These are phyloP conservation scores for Spathaspora passalidarum DNA, from an alignment of 805 yeast genomes.

Conservation along the genomic window DNA sequence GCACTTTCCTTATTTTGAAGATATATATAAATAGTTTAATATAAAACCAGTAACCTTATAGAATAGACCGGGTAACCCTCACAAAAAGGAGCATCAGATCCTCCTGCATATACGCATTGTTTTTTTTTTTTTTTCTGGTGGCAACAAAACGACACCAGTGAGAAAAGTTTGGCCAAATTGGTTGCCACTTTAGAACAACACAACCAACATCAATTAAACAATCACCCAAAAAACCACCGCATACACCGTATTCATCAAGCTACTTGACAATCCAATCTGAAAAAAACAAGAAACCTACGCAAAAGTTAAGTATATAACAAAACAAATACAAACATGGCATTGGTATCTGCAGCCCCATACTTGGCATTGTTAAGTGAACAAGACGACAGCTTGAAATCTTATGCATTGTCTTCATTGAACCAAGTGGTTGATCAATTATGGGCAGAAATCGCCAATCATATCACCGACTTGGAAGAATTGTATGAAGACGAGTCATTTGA, in stretches of 20 bases:
- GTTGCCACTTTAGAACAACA: not conserved
- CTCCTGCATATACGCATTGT: not conserved
- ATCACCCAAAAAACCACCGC: too few relatives aligned
- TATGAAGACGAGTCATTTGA: slow-evolving; percentile 81
- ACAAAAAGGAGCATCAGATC: not conserved
- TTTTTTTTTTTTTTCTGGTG: not conserved
- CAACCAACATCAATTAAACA: too few relatives aligned
- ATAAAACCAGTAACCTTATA: not conserved
- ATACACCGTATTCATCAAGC: not conserved
- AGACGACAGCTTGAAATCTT: slow-evolving; percentile 71
- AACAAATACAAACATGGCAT: slow-evolving; percentile 44
- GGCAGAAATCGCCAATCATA: slow-evolving; percentile 94
- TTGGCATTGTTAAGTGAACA: slow-evolving; percentile 85
- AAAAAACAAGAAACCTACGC: not conserved
- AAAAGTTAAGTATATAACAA: not conserved
- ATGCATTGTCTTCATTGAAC: slow-evolving; percentile 82
- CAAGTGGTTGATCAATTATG: slow-evolving; percentile 85
- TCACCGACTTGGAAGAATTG: slow-evolving; percentile 84
- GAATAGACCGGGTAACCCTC: slow-evolving; percentile 1
- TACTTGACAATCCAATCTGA: too few relatives aligned
- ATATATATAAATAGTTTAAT: not conserved
- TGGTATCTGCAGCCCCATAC: slow-evolving; percentile 87
- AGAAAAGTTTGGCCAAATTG: not conserved
- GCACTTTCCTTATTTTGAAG: not conserved
- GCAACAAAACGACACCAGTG: not conserved